Conservation (phyloP, 1,139 yeast species). For the Protomyces arabidopsidicola region DNA sequence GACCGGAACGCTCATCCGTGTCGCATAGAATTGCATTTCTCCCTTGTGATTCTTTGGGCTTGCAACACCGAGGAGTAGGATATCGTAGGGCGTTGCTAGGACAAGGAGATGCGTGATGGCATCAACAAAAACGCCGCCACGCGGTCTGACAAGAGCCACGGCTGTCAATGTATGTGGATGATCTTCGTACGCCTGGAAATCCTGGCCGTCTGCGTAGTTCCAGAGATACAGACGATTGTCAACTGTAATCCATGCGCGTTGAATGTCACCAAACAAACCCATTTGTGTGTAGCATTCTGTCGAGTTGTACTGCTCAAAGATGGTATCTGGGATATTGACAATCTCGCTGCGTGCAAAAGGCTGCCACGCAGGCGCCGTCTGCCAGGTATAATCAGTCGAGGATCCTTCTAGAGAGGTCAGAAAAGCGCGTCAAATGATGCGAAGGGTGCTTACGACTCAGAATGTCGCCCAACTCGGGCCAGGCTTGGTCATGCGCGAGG, state of each 20-base stretch:
- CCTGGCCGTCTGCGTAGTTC: constrained; percentile 65
- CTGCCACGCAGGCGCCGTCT: constrained; percentile 47
- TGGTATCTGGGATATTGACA: constrained; percentile 73
- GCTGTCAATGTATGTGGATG: constrained; percentile 71
- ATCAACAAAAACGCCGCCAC: constrained; percentile 71
- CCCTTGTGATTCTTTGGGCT: constrained; percentile 44
- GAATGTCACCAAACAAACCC: constrained; percentile 79
- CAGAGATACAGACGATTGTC: constrained; percentile 81
- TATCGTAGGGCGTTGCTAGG: constrained; percentile 73
- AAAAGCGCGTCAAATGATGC: neutral
- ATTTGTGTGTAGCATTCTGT: constrained; percentile 66
- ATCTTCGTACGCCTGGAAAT: constrained; percentile 77
- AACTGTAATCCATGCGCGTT: constrained; percentile 80
- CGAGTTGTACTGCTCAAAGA: constrained; percentile 68
- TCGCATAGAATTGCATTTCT: constrained; percentile 68
- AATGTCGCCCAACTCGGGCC: constrained; percentile 30
- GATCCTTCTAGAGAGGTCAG: constrained; percentile 33
- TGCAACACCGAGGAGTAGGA: constrained; percentile 72
- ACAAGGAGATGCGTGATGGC: constrained; percentile 67
- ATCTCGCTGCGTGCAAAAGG: constrained; percentile 71
- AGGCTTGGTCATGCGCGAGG: constrained; percentile 25
- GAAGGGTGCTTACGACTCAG: constrained; percentile 21
- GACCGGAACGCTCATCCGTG: constrained; percentile 71
- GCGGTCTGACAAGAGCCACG: constrained; percentile 73
- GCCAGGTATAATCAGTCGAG: constrained; percentile 36